phyloP scores from a whole-genome alignment of 192 early-diverging fungal species.

The Backusella mclennaniae region DNA sequence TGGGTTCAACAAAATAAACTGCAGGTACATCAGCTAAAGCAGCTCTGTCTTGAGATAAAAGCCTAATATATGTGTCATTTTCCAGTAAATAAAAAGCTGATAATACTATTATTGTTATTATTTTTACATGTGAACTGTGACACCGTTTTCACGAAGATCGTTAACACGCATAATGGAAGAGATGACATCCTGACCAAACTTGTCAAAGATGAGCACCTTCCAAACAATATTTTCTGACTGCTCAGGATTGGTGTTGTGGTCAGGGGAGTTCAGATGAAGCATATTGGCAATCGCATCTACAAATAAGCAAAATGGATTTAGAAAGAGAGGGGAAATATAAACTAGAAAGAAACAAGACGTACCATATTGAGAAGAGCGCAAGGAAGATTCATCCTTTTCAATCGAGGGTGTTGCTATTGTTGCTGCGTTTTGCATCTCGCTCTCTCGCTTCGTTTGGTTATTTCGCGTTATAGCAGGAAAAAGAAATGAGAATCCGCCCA shows the following conservation, averaged over 20 bases:
- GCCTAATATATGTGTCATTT: constrained; percentile 49
- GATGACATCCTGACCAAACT: constrained; percentile 90
- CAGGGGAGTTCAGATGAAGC: constrained; percentile 82
- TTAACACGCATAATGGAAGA: constrained; percentile 96
- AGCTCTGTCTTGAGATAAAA: constrained; percentile 77
- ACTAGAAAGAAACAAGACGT: background rate
- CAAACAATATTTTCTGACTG: constrained; percentile 71
- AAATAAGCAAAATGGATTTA: background rate
- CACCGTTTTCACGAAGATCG: constrained; percentile 92
- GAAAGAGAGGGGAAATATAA: background rate
- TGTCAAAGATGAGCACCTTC: constrained; percentile 97
- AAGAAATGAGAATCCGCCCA: background rate
- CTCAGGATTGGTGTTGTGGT: constrained; percentile 11
- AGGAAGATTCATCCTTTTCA: background rate
- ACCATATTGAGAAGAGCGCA: constrained; percentile 10
- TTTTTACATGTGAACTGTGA: constrained; percentile 94
- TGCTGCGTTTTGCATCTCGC: background rate
- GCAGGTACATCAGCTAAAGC: constrained; percentile 95
- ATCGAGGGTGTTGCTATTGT: background rate
- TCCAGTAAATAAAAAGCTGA: background rate
- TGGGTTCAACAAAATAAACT: constrained; percentile 94
- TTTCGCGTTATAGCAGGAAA: constrained; percentile 6
- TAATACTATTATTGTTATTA: background rate
- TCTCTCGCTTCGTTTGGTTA: background rate
- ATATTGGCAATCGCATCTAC: constrained; percentile 79